Base-by-base conservation (phyloP, 257 asterid genomes). In the Marsdenia floribunda region DNA sequence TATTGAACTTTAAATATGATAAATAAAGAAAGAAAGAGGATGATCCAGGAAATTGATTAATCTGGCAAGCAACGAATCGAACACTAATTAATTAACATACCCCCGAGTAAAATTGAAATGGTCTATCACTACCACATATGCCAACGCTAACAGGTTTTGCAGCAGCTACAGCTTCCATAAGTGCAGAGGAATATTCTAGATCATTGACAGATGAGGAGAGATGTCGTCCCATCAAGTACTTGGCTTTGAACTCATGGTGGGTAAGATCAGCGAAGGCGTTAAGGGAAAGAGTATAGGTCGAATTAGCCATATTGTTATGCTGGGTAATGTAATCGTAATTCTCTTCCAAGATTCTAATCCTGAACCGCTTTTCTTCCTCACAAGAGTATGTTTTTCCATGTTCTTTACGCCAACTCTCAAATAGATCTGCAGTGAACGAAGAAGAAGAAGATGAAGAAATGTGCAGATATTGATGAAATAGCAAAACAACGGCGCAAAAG, bases 131-230 rank as follows among this genome's bases (percentile, higher is more conserved):
- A 46, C 99, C 99, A 60, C 96, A 87, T 74, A 95, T 89, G 49
- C 99, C 99, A 26, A 95, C 98, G 64, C 98, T 92, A 63, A 95
- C 84, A 24, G 99, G 98, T 79, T 95, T 98, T 76, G 84, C 77
- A 4, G 89, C 96, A 6, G 90, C 99, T 50, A 90, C 97, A 0
- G 98, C 96, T 63, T 85, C 80, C 26, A 81, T 86, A 15, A 95
- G 88, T 85, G 81, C 49, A 12, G 6, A 40, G 6, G 46, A 4
- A 1, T 29, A 29, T 6, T 40, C 46, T 40, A 40, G 46, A 40
- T 40, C 7, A 40, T 6, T 40, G 49, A 2, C 1, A 11, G 2
- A 44, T 10, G 6, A 44, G 8, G 8, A 11, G 49, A 8, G 49
- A 44, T 10, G 49, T 44, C 6, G 11, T 44, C 49, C 12, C 2